phyloP scores from a whole-genome alignment of 208 protist genomes.

The Borovskyia barvae region DNA sequence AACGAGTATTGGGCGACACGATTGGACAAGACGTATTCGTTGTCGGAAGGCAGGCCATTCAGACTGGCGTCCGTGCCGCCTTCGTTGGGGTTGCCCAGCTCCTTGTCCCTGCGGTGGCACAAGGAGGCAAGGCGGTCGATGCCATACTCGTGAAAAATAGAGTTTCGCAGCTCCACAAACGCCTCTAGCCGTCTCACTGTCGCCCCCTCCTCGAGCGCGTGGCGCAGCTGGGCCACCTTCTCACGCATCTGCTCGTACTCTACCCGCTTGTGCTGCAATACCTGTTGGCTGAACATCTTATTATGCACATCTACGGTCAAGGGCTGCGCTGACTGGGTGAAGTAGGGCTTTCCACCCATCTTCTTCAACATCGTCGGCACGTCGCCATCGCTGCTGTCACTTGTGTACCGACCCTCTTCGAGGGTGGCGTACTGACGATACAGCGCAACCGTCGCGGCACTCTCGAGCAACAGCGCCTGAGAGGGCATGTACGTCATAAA shows the following conservation, averaged over 20 bases:
- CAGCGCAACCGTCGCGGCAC: constrained; percentile 73
- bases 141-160: constrained; percentile 60
- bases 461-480: constrained; percentile 71
- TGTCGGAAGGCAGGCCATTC: constrained; percentile 24
- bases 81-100: constrained; percentile 68
- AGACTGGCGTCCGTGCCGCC: constrained; percentile 56
- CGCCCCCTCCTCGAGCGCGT: constrained; percentile 47
- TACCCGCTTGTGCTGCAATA: constrained; percentile 82
- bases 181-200: constrained; percentile 53
- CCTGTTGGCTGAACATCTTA: constrained; percentile 87
- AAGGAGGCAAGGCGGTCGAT: constrained; percentile 84
- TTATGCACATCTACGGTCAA: constrained; percentile 83
- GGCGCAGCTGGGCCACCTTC: constrained; percentile 45
- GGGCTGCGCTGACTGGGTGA: constrained; percentile 50
- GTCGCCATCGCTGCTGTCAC: constrained; percentile 78
- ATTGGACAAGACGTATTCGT: constrained; percentile 54
- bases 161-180: constrained; percentile 62
- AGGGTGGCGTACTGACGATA: constrained; percentile 83
- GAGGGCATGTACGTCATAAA: constrained; percentile 86
- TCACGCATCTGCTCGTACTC: constrained; percentile 83
- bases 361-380: constrained; percentile 65
- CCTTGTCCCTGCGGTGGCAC: constrained; percentile 58
- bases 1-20: constrained; percentile 81
- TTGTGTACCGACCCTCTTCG: constrained; percentile 74
- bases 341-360: constrained; percentile 68